Evolutionary conservation across 306 rosid genomes (phyloP).

Genomic region (Castanospermum australe): DNA sequence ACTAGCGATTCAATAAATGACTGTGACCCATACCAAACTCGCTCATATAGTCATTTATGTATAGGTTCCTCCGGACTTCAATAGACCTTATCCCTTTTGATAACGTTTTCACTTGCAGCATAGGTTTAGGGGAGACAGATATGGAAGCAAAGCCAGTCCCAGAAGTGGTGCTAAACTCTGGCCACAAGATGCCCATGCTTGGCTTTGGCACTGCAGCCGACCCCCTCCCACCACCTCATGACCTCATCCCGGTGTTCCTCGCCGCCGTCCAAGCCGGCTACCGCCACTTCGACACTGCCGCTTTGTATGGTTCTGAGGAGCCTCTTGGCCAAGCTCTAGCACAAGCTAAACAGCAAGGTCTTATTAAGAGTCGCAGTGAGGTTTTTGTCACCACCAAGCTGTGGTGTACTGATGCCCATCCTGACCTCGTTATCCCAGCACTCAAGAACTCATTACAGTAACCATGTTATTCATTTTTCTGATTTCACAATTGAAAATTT

Average conservation of each 20-base stretch:
- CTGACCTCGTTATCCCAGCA: slow-evolving; percentile 45
- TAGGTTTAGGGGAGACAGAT: too few relatives aligned
- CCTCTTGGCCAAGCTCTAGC: slow-evolving; percentile 38
- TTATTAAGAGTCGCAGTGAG: slow-evolving; percentile 42
- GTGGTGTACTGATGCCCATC: slow-evolving; percentile 40
- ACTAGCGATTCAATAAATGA: too few relatives aligned
- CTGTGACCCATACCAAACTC: too few relatives aligned
- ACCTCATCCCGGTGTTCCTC: slow-evolving; percentile 21
- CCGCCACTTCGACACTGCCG: slow-evolving; percentile 52
- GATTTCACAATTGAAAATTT: too few relatives aligned
- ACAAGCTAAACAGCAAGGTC: slow-evolving; percentile 35
- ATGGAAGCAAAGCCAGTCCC: slow-evolving; percentile 22
- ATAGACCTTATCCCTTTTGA: too few relatives aligned
- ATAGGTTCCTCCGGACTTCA: too few relatives aligned
- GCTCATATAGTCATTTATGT: too few relatives aligned
- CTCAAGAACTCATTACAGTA: slow-evolving; percentile 39
- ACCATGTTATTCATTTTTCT: neutral
- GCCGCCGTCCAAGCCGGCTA: slow-evolving; percentile 34
- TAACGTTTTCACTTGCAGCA: too few relatives aligned
- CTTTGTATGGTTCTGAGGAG: slow-evolving; percentile 45
- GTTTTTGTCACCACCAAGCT: slow-evolving; percentile 56
- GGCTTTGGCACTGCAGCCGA: slow-evolving; percentile 36
- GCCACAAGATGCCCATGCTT: slow-evolving; percentile 33
- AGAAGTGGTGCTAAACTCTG: slow-evolving; percentile 34
- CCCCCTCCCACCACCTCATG: slow-evolving; percentile 32